Conservation (phyloP, 2,329 filamentous ascomycete species). For the Aspergillus brasiliensis region DNA sequence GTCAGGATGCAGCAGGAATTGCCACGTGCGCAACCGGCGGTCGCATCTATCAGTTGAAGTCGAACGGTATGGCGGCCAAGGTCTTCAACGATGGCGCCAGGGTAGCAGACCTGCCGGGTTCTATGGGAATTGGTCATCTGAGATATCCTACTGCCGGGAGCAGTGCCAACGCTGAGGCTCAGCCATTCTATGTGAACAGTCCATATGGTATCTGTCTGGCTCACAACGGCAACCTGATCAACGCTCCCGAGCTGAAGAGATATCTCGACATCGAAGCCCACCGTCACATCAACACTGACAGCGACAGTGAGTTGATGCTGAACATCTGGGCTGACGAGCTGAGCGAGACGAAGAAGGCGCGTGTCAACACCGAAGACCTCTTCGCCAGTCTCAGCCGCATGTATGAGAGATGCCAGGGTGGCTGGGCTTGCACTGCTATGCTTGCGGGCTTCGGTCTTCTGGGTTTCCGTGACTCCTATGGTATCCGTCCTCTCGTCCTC, state of each 20-base stretch:
- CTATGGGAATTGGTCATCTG: conserved; percentile 83
- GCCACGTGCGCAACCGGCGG: conserved; percentile 74
- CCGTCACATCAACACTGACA: conserved; percentile 87
- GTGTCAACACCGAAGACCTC: conserved; percentile 76
- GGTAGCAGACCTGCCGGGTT: conserved; percentile 74
- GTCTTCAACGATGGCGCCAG: conserved; percentile 81
- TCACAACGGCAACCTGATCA: conserved; percentile 89
- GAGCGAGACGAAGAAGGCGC: conserved; percentile 76
- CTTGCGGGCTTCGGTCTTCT: conserved; percentile 79
- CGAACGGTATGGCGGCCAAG: conserved; percentile 81
- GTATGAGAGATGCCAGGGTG: conserved; percentile 72
- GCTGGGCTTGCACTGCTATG: conserved; percentile 80
- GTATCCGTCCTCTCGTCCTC: conserved; percentile 79
- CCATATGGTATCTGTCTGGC: conserved; percentile 80
- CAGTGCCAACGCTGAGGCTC: conserved; percentile 79
- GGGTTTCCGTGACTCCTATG: conserved; percentile 76
- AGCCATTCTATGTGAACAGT: conserved; percentile 89
- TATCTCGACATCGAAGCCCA: conserved; percentile 78
- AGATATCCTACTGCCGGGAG: conserved; percentile 89
- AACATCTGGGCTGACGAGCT: conserved; percentile 86
- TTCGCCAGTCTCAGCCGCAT: conserved; percentile 72
- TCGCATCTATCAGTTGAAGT: conserved; percentile 85
- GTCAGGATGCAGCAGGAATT: conserved; percentile 88
- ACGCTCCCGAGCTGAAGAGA: conserved; percentile 68
- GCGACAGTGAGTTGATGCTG: conserved; percentile 82